Conservation (phyloP, 805 yeast species). For the Candida alai region DNA sequence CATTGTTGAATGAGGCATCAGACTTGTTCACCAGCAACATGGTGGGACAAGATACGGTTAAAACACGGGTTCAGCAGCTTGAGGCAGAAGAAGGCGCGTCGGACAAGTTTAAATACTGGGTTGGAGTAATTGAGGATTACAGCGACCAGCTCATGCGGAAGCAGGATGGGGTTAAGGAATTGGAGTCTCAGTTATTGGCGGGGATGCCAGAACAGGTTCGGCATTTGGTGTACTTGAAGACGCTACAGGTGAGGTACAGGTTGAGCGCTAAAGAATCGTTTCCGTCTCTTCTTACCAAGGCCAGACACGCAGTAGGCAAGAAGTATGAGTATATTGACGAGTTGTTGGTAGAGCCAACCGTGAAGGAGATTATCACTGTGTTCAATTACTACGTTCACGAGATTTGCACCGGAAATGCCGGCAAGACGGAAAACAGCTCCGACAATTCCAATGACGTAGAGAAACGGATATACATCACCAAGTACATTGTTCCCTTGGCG, state of each 20-base stretch:
- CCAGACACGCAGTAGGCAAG: slow-evolving; percentile 11
- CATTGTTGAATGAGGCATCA: slow-evolving; percentile 24
- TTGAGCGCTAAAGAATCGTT: slow-evolving; percentile 28
- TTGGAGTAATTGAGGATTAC: slow-evolving; percentile 7
- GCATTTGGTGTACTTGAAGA: slow-evolving; percentile 29
- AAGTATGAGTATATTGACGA: slow-evolving; percentile 15
- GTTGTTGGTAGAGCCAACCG: slow-evolving; percentile 13
- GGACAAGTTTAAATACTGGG: slow-evolving; percentile 9
- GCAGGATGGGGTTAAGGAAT: slow-evolving; percentile 5
- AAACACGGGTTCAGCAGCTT: slow-evolving; percentile 6
- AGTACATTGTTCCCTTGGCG: background rate
- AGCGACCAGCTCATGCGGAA: slow-evolving; percentile 5
- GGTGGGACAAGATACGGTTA: slow-evolving; percentile 9
- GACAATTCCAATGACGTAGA: too few relatives aligned
- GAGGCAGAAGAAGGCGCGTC: background rate
- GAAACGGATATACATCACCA: slow-evolving; percentile 1
- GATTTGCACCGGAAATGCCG: slow-evolving; percentile 6
- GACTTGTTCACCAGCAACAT: slow-evolving; percentile 18
- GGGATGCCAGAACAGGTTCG: slow-evolving; percentile 33
- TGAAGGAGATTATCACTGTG: slow-evolving; percentile 25
- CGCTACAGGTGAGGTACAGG: slow-evolving; percentile 26
- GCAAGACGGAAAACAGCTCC: background rate
- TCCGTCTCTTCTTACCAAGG: slow-evolving; percentile 25
- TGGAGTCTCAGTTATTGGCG: slow-evolving; percentile 20
- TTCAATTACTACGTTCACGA: slow-evolving; percentile 30